Base-by-base conservation (phyloP, 2,329 filamentous ascomycete genomes). In the Chrysosporium keratinophilum region DNA sequence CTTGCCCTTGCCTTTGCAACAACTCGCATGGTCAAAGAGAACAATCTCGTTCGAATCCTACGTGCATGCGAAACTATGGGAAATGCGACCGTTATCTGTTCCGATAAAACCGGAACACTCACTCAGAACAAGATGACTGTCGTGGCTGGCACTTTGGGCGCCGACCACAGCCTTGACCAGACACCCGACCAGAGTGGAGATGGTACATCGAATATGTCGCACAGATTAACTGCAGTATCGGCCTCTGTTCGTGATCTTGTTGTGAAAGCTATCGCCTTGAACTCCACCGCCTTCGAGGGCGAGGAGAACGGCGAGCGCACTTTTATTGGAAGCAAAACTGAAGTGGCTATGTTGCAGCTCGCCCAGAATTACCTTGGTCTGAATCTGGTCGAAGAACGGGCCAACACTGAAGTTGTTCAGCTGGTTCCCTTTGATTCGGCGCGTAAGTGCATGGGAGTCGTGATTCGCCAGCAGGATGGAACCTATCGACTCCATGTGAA, bases 31-130 rank as follows among this genome's bases (percentile, higher is more conserved):
- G 70, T 88, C 55, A 84, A 80, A 61, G 85, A 88, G 67, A 85
- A 86, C 70, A 88, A 88, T 62, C 71, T 89, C 55, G 85, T 88
- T 43, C 81, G 85, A 35, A 83, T 88, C 54, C 76, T 89, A 54
- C 85, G 86, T 63, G 84, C 85, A 19, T 88, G 85, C 62, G 85
- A 88, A 67, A 87, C 87, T 44, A 88, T 88, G 85, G 85, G 85
- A 50, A 88, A 87, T 63, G 85, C 84, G 5, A 86, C 83, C 0
- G 85, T 85, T 0, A 84, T 91, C 35, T 91, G 87, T 68, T 89
- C 86, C 3, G 87, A 88, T 67, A 88, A 88, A 69, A 88, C 84
- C 1, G 84, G 84, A 48, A 88, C 84, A 4, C 70, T 88, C 15
- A 88, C 84, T 0, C 83, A 85, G 55, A 87, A 87, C 64, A 81